Evolutionary conservation across 2,329 filamentous ascomycete genomes (phyloP).

Genomic region (Mariannaea elegans): DNA sequence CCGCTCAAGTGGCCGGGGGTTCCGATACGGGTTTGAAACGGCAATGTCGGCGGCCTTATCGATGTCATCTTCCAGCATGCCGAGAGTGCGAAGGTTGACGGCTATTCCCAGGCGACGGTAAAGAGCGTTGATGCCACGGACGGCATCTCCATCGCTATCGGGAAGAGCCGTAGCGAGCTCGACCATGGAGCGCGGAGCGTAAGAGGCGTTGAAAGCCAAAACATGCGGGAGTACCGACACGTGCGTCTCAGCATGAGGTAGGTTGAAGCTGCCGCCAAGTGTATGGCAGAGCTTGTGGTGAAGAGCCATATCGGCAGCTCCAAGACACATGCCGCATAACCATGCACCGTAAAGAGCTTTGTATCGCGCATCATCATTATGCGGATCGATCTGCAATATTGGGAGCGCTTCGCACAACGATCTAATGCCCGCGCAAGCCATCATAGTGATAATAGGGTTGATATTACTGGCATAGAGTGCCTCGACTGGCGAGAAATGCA

Average conservation of each 20-base stretch:
- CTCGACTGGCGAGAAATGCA: conserved; percentile 53
- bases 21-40: too few species aligned
- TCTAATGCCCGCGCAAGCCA: conserved; percentile 59
- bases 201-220: conserved; percentile 68
- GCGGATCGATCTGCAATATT: conserved; percentile 55
- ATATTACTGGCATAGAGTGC: conserved; percentile 69
- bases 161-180: conserved; percentile 63
- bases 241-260: conserved; percentile 73
- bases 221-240: conserved; percentile 70
- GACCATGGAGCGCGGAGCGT: conserved; percentile 60
- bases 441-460: conserved; percentile 67
- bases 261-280: conserved; percentile 68
- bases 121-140: too few species aligned
- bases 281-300: conserved; percentile 76
- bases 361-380: conserved; percentile 2
- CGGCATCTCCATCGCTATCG: conserved; percentile 66
- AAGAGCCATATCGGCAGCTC: conserved; percentile 68
- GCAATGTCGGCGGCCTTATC: too few species aligned
- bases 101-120: too few species aligned
- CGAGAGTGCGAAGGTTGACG: too few species aligned
- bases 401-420: conserved; percentile 63
- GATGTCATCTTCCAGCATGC: too few species aligned
- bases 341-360: conserved; percentile 72
- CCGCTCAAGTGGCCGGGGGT: too few species aligned
- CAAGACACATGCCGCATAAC: conserved; percentile 70